Evolutionary conservation across 768 basidiomycete genomes (phyloP).

Genomic region (Leccinum uliginosum): DNA sequence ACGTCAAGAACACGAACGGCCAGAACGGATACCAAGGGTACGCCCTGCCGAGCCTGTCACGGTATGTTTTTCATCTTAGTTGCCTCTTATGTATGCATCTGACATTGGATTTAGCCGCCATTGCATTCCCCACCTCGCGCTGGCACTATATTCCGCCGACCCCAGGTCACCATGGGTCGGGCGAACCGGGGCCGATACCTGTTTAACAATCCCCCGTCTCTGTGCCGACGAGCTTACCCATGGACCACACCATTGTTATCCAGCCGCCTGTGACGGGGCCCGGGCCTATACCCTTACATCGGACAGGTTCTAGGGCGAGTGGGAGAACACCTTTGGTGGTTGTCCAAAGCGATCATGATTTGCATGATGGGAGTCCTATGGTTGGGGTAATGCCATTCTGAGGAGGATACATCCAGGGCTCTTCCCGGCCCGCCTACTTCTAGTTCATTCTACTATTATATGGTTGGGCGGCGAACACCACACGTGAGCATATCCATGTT

Average conservation of each 20-base stretch:
- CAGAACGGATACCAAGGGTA: slow-evolving; percentile 20
- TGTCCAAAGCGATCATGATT: slow-evolving; percentile 13
- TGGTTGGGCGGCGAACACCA: too few relatives aligned
- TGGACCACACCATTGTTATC: slow-evolving; percentile 12
- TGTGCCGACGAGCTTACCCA: not conserved
- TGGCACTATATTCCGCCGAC: too few relatives aligned
- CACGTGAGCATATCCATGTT: too few relatives aligned
- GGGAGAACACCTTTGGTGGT: slow-evolving; percentile 14
- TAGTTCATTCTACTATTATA: too few relatives aligned
- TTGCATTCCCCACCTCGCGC: slow-evolving; percentile 21
- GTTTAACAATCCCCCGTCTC: slow-evolving; percentile 2
- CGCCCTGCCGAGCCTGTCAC: slow-evolving; percentile 18
- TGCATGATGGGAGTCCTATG: slow-evolving; percentile 18
- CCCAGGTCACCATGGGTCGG: not conserved
- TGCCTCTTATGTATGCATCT: not conserved
- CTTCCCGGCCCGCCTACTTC: too few relatives aligned
- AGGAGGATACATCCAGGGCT: too few relatives aligned
- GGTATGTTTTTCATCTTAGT: slow-evolving; percentile 9
- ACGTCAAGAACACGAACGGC: slow-evolving; percentile 18
- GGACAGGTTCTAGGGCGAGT: slow-evolving; percentile 16
- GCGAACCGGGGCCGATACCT: not conserved
- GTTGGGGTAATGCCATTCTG: slow-evolving; percentile 14
- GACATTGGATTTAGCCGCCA: slow-evolving; percentile 14
- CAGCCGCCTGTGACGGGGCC: slow-evolving; percentile 8
- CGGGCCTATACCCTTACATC: slow-evolving; percentile 11